Evolutionary conservation across 2,329 filamentous ascomycete species (phyloP).

Genomic region (Calycina herbarum): DNA sequence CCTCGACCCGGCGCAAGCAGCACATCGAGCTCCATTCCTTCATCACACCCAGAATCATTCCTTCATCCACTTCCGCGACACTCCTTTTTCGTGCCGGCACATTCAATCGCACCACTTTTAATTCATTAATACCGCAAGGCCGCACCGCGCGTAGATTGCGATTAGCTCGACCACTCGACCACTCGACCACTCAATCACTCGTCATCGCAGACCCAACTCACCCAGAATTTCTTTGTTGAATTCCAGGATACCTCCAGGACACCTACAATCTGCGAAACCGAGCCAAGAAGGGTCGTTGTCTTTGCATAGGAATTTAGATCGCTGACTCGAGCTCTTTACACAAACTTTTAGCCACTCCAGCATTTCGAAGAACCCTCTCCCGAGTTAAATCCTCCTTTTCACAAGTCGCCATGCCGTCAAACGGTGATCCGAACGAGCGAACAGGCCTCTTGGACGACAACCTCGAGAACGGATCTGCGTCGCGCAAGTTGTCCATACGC

Average conservation of each 20-base stretch:
- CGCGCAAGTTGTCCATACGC: conserved; percentile 25
- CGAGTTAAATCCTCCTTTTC: conserved; percentile 19
- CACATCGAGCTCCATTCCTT: neutral
- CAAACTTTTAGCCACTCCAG: conserved; percentile 27
- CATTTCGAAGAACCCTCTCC: conserved; percentile 27
- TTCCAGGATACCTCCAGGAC: neutral
- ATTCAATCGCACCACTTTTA: neutral
- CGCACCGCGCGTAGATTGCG: neutral
- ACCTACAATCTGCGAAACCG: conserved; percentile 9
- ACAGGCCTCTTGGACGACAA: conserved; percentile 31
- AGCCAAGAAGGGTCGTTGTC: conserved; percentile 20
- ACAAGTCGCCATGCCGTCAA: conserved; percentile 21
- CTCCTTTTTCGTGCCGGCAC: conserved; percentile 1
- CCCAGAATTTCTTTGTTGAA: neutral
- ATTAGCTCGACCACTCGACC: neutral
- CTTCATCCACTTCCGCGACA: neutral
- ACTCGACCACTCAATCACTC: neutral
- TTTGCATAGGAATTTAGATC: conserved; percentile 19
- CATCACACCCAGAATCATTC: neutral
- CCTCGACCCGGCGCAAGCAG: neutral
- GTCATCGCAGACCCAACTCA: neutral
- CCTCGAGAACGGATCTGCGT: conserved; percentile 22
- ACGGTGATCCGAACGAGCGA: conserved; percentile 28
- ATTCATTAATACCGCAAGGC: conserved; percentile 1
- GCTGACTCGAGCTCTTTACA: conserved; percentile 19